Base-by-base conservation (phyloP, 495 filamentous ascomycete genomes). In the Daldinia vernicosa region DNA sequence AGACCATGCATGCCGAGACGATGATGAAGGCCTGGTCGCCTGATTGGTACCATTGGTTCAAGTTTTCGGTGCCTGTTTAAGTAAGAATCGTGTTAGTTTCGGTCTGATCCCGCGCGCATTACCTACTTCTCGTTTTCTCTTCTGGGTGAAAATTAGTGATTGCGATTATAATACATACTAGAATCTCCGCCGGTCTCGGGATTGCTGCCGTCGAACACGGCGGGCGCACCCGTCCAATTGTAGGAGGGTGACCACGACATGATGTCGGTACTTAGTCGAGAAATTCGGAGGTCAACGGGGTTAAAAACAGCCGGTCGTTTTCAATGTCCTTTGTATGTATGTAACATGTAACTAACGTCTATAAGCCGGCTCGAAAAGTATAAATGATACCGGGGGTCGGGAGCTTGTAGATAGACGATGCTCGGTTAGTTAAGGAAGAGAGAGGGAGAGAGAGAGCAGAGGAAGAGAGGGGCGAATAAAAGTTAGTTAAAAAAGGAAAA, bases 1-100 rank as follows among this genome's bases (percentile, higher is more conserved):
- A 80, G 57, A 99, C 95, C 95, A 99, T 97, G 74, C 92, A 94
- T 60, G 95, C 90, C 52, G 93, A 85, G 40, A 98, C 83, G 75
- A 99, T 87, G 80, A 99, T 98, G 83, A 93, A 99, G 78, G 93
- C 92, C 80, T 85, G 83, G 71, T 88, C 86, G 60, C 86, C 86
- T 3, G 85, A 79, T 60, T 82, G 77, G 75, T 83, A 86, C 93
- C 93, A 94, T 90, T 94, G 93, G 84, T 97, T 97, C 71, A 96
- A 75, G 80, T 93, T 94, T 75, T 92, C 90, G 75, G 76, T 80
- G 66, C 84, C 91, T 93, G 66, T 39, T 43, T 35, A n/a, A n/a
- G n/a, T 39, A 32, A 51, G 56, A 59, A 24, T 22, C 26, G 30
- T 33, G 74, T 69, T 63, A 74, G 60, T 43, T 65, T 50, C 17